Conservation (phyloP, 1,284 basidiomycete genomes). For the Rhodofomes roseus region DNA sequence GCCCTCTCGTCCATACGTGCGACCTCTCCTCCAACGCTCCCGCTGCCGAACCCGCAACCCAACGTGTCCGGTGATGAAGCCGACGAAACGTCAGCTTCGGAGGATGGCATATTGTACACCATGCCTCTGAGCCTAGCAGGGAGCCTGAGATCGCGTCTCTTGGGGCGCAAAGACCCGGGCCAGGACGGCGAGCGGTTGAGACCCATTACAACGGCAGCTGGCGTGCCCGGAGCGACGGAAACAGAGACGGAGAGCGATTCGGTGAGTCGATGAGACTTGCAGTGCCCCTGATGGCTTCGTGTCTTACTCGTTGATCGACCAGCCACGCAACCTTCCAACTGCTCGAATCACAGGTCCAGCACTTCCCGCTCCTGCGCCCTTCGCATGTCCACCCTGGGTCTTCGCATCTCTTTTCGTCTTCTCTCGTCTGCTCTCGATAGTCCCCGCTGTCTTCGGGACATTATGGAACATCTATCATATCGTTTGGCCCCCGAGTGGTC, state of each 20-base stretch:
- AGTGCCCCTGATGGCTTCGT: neutral
- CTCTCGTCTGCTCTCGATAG: slow-evolving; percentile 63
- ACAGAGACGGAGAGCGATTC: slow-evolving; percentile 75
- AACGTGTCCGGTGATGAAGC: slow-evolving; percentile 21
- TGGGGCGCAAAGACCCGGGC: slow-evolving; percentile 29
- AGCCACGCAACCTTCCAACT: slow-evolving; percentile 58
- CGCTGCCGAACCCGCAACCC: slow-evolving; percentile 8
- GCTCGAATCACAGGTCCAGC: slow-evolving; percentile 50
- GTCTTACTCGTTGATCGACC: neutral
- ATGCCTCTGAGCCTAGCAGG: slow-evolving; percentile 15
- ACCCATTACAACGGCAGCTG: slow-evolving; percentile 59
- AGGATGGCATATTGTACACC: slow-evolving; percentile 28
- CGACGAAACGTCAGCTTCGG: slow-evolving; percentile 20
- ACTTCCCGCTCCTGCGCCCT: slow-evolving; percentile 36
- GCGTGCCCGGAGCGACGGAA: slow-evolving; percentile 60
- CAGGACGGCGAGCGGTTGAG: slow-evolving; percentile 17
- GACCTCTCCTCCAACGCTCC: too few species aligned
- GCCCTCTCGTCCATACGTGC: neutral
- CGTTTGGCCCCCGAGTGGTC: slow-evolving; percentile 36
- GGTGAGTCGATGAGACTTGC: slow-evolving; percentile 38
- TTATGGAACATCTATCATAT: slow-evolving; percentile 55
- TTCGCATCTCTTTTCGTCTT: slow-evolving; percentile 42
- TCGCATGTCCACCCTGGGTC: slow-evolving; percentile 25
- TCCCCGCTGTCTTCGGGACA: slow-evolving; percentile 67
- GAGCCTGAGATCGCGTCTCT: slow-evolving; percentile 30